A percentile compares a stretch with the other conserved stretches of the same genome.
phyloP scores from a whole-genome alignment of 352 stramenopile species.

The Pythium rhizo-oryzae region DNA sequence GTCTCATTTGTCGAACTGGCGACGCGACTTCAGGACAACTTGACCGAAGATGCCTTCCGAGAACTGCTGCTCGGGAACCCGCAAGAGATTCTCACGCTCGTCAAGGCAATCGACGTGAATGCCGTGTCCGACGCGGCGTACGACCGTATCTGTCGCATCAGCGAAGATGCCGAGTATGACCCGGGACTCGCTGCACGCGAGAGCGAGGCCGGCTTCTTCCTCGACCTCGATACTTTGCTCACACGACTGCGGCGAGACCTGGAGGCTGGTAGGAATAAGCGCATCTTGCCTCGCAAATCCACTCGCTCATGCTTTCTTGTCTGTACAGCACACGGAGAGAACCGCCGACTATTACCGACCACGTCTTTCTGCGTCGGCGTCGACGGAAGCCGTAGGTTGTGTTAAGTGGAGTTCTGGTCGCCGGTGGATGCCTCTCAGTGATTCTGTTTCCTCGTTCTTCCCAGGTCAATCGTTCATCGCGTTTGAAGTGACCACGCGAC shows the following conservation, averaged over 20 bases:
- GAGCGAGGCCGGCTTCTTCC: slow-evolving; percentile 65
- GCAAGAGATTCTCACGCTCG: slow-evolving; percentile 38
- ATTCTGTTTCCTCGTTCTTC: neutral
- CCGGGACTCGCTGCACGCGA: slow-evolving; percentile 50
- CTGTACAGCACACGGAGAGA: slow-evolving; percentile 41
- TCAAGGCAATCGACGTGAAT: slow-evolving; percentile 31
- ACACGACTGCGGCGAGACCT: slow-evolving; percentile 39
- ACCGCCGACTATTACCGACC: slow-evolving; percentile 44
- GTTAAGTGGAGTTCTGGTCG: neutral
- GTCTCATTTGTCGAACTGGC: neutral
- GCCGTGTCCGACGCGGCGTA: slow-evolving; percentile 40
- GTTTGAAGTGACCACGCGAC: slow-evolving; percentile 48
- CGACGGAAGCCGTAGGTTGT: slow-evolving; percentile 64
- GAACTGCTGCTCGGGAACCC: slow-evolving; percentile 44
- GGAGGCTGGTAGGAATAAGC: slow-evolving; percentile 25
- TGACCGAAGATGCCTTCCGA: slow-evolving; percentile 49
- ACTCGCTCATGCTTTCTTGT: neutral
- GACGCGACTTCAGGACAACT: slow-evolving; percentile 13
- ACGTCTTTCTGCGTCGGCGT: slow-evolving; percentile 56
- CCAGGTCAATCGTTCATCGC: slow-evolving; percentile 66
- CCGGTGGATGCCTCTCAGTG: neutral
- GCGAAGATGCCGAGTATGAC: slow-evolving; percentile 61
- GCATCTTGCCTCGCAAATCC: neutral
- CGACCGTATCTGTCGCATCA: slow-evolving; percentile 50
- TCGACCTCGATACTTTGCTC: slow-evolving; percentile 53